Evolutionary conservation across 805 yeast genomes (phyloP).

Genomic region (Kluyveromyces aestuarii): DNA sequence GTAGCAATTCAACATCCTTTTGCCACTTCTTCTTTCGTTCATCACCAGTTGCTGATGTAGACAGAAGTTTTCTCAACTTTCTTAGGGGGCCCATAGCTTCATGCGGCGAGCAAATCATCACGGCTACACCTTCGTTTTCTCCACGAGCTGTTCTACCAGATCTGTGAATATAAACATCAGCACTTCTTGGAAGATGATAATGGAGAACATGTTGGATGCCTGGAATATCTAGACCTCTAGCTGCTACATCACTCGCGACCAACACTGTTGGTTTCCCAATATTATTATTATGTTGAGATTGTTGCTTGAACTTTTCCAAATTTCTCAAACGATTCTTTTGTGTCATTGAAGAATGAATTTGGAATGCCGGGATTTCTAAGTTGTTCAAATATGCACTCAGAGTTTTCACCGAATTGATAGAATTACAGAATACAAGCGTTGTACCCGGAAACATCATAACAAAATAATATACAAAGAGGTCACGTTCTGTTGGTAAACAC

Average conservation of each 20-base stretch:
- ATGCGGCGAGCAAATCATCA: constrained; percentile 85
- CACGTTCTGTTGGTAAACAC: constrained; percentile 86
- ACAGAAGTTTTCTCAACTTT: constrained; percentile 55
- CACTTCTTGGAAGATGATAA: constrained; percentile 89
- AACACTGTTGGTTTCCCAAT: constrained; percentile 53
- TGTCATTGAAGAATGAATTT: constrained; percentile 88
- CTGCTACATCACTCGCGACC: constrained; percentile 96
- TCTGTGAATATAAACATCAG: constrained; percentile 90
- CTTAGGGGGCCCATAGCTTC: constrained; percentile 85
- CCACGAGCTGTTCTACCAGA: constrained; percentile 99
- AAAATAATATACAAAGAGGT: constrained; percentile 82
- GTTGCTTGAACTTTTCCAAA: constrained; percentile 66
- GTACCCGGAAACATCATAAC: constrained; percentile 78
- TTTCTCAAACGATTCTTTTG: constrained; percentile 87
- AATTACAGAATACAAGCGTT: constrained; percentile 84
- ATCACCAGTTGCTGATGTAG: constrained; percentile 22
- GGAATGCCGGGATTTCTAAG: constrained; percentile 57
- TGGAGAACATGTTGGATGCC: constrained; percentile 89
- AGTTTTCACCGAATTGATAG: constrained; percentile 91
- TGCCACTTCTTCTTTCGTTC: constrained; percentile 35
- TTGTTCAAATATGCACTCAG: constrained; percentile 65
- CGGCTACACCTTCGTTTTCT: constrained; percentile 86
- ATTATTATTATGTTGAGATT: constrained; percentile 31
- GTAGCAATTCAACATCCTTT: constrained; percentile 56
- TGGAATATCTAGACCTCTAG: constrained; percentile 92